These are phyloP conservation scores for Diaporthe nobilis DNA, from an alignment of 2,329 filamentous ascomycete genomes.

Conservation along the genomic window DNA sequence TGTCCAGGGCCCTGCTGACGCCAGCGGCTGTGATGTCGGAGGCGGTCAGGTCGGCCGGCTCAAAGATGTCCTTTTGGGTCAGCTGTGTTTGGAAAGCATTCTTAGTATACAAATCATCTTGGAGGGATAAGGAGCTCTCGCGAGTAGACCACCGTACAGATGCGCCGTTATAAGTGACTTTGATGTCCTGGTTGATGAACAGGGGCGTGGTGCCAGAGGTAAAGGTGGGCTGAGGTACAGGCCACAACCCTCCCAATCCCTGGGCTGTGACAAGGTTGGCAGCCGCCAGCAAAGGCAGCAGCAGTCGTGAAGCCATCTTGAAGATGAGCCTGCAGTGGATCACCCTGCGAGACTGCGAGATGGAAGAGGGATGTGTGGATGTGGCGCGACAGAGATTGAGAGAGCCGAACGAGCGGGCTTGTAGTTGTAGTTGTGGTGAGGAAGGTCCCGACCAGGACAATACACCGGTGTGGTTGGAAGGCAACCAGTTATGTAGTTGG, in stretches of 20 bases:
- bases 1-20: slow-evolving; percentile 71
- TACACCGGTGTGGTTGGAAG: neutral
- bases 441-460: neutral
- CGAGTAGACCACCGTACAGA: slow-evolving; percentile 63
- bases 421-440: neutral
- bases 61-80: slow-evolving; percentile 60
- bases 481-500: slow-evolving; percentile 12
- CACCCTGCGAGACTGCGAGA: neutral
- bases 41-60: slow-evolving; percentile 60
- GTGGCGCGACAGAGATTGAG: neutral
- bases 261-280: slow-evolving; percentile 60
- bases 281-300: slow-evolving; percentile 57
- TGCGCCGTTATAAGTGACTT: slow-evolving; percentile 71
- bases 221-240: slow-evolving; percentile 62
- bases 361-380: neutral
- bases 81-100: slow-evolving; percentile 59
- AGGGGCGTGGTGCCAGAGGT: slow-evolving; percentile 66
- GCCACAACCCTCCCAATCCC: slow-evolving; percentile 62
- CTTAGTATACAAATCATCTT: slow-evolving; percentile 50
- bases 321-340: slow-evolving; percentile 40
- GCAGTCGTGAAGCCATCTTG: slow-evolving; percentile 46
- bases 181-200: slow-evolving; percentile 66
- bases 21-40: slow-evolving; percentile 69
- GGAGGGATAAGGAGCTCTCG: slow-evolving; percentile 43
- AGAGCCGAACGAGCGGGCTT: neutral